phyloP scores from a whole-genome alignment of 2,329 filamentous ascomycete genomes.

The Apiospora koreana region DNA sequence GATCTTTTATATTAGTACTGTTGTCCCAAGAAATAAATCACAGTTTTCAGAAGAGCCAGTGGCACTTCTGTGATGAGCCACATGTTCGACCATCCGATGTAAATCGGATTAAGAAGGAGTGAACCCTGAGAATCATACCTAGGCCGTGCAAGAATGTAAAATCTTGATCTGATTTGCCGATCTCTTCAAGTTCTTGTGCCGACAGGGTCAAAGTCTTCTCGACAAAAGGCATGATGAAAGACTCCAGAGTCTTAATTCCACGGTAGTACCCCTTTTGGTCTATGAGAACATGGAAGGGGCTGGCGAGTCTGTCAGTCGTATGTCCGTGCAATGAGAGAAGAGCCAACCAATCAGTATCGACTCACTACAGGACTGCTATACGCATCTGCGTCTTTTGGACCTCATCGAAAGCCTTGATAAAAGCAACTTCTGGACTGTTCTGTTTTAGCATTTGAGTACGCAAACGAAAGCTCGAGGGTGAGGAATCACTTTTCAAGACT shows the following conservation, averaged over 20 bases:
- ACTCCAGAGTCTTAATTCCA: conserved; percentile 66
- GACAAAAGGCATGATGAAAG: conserved; percentile 71
- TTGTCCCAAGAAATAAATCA: not conserved
- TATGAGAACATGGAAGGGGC: conserved; percentile 13
- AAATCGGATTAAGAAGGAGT: not conserved
- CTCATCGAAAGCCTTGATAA: conserved; percentile 69
- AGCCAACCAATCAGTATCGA: not conserved
- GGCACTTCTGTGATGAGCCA: not conserved
- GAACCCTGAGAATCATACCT: not conserved
- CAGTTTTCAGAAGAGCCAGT: not conserved
- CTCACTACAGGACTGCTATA: conserved; percentile 42
- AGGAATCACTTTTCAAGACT: conserved; percentile 8
- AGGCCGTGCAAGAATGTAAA: conserved; percentile 76
- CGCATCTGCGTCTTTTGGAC: conserved; percentile 69
- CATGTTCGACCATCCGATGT: not conserved
- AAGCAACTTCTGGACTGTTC: conserved; percentile 45
- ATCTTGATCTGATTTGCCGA: conserved; percentile 63
- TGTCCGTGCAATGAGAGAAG: not conserved
- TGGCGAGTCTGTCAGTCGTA: not conserved
- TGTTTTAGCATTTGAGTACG: not conserved
- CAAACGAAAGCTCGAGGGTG: too few relatives aligned
- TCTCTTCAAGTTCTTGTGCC: conserved; percentile 66
- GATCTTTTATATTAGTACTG: not conserved
- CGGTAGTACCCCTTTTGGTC: conserved; percentile 49
- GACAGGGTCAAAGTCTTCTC: conserved; percentile 64